Conservation (phyloP, 805 yeast species). For the Candida mattraensis region DNA sequence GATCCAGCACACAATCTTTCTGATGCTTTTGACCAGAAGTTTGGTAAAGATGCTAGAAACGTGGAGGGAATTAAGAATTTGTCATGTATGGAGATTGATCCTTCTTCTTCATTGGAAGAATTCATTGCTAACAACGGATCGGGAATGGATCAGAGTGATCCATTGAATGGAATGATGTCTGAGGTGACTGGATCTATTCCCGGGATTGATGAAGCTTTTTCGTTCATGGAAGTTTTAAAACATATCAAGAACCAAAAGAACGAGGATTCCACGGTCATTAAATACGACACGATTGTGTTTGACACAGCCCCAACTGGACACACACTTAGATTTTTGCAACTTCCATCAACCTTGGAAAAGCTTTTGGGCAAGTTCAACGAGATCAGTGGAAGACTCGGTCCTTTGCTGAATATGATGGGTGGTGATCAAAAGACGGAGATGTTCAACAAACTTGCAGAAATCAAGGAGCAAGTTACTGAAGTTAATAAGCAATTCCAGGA, state of each 20-base stretch:
- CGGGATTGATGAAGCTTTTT: slow-evolving; percentile 97
- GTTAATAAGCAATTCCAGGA: slow-evolving; percentile 94
- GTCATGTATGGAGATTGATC: slow-evolving; percentile 98
- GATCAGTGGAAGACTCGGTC: slow-evolving; percentile 83
- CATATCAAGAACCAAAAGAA: slow-evolving; percentile 78
- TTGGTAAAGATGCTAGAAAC: slow-evolving; percentile 92
- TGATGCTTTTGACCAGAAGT: slow-evolving; percentile 98
- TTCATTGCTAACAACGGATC: slow-evolving; percentile 41
- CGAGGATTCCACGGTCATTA: slow-evolving; percentile 36
- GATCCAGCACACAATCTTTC: slow-evolving; percentile 98
- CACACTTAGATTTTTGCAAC: slow-evolving; percentile 89
- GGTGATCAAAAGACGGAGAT: slow-evolving; percentile 65
- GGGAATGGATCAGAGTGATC: slow-evolving; percentile 55
- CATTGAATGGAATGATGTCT: slow-evolving; percentile 73
- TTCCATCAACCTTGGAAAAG: slow-evolving; percentile 90
- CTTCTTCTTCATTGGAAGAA: slow-evolving; percentile 89
- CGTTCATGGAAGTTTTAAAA: slow-evolving; percentile 96
- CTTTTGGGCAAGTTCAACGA: slow-evolving; percentile 85
- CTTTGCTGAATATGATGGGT: slow-evolving; percentile 82
- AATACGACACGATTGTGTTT: slow-evolving; percentile 86
- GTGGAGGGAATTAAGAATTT: slow-evolving; percentile 88
- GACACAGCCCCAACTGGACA: slow-evolving; percentile 99
- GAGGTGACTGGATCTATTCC: slow-evolving; percentile 95
- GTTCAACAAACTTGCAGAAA: slow-evolving; percentile 73
- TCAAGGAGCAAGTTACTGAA: slow-evolving; percentile 77